A percentile compares a stretch with the other conserved stretches of the same genome.
Conservation (phyloP, 129 eudicot genomes). For the Tagetes patula region DNA sequence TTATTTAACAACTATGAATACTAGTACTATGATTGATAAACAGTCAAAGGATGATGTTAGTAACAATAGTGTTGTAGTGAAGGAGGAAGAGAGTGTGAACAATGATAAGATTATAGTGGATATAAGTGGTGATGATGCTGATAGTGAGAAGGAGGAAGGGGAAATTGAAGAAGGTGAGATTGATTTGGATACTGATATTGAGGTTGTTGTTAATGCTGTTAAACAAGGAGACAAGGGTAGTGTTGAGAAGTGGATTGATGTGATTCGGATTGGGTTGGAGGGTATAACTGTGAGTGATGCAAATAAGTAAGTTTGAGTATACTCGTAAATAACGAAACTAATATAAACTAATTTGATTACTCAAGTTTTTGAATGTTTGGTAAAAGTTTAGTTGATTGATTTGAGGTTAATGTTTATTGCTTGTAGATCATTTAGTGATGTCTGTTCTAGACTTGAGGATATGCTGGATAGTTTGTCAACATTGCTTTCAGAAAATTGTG, state of each 20-base stretch:
- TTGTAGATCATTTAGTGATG: conserved; percentile 57
- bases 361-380: background rate
- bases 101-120: conserved; percentile 38
- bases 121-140: conserved; percentile 42
- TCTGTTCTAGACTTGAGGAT: conserved; percentile 56
- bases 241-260: conserved; percentile 41
- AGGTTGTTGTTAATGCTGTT: conserved; percentile 15
- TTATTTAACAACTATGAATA: conserved; percentile 50
- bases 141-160: conserved; percentile 58
- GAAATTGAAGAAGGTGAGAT: conserved; percentile 78
- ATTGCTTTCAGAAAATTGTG: conserved; percentile 39
- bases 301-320: conserved; percentile 56
- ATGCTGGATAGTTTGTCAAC: conserved; percentile 49
- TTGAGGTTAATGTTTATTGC: conserved; percentile 19
- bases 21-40: conserved; percentile 25
- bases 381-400: conserved; percentile 7
- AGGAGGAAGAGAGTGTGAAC: background rate
- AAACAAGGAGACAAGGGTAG: conserved; percentile 35
- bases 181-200: conserved; percentile 38
- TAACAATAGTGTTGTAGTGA: conserved; percentile 1
- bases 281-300: conserved; percentile 51
- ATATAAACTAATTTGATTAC: conserved; percentile 16
- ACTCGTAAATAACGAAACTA: background rate
- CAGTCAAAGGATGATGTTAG: conserved; percentile 13
- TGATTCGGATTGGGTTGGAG: conserved; percentile 50